These are phyloP conservation scores for Syncephalis plumigaleata DNA, from an alignment of 371 early-diverging fungal genomes.

Conservation along the genomic window DNA sequence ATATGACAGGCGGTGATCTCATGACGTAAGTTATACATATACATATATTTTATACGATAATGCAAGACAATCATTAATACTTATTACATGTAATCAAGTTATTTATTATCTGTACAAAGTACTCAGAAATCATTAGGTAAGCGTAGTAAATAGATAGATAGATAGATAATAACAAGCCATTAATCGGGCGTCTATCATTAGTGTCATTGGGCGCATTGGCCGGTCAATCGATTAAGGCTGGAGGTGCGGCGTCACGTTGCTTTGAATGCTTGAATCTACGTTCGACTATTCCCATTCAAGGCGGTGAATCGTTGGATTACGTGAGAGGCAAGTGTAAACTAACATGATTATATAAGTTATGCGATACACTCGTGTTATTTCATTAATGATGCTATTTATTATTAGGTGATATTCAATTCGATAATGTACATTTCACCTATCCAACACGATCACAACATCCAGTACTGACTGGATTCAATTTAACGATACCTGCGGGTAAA, in stretches of 20 bases:
- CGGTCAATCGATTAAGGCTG: conserved; percentile 58
- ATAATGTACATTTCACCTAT: conserved; percentile 43
- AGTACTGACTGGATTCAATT: conserved; percentile 35
- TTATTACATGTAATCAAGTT: too few relatives aligned
- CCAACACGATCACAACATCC: conserved; percentile 38
- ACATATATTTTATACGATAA: neutral
- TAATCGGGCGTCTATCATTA: conserved; percentile 3
- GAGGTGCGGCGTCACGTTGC: conserved; percentile 41
- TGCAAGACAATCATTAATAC: neutral
- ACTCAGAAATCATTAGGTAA: conserved; percentile 52
- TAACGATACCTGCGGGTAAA: conserved; percentile 38
- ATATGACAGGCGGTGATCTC: conserved; percentile 45
- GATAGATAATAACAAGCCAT: too few relatives aligned
- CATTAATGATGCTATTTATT: neutral
- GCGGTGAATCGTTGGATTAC: conserved; percentile 17
- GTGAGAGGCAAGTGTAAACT: conserved; percentile 12
- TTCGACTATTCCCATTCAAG: conserved; percentile 24
- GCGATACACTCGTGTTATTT: neutral
- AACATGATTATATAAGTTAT: neutral
- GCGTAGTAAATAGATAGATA: neutral
- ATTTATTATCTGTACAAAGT: conserved; percentile 57
- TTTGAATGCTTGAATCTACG: conserved; percentile 37
- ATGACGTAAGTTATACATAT: conserved; percentile 34
- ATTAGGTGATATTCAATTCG: conserved; percentile 33
- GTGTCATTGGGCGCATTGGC: conserved; percentile 51